These are phyloP conservation scores for Arthrobotrys iridis DNA, from an alignment of 2,329 filamentous ascomycete species.

Conservation along the genomic window DNA sequence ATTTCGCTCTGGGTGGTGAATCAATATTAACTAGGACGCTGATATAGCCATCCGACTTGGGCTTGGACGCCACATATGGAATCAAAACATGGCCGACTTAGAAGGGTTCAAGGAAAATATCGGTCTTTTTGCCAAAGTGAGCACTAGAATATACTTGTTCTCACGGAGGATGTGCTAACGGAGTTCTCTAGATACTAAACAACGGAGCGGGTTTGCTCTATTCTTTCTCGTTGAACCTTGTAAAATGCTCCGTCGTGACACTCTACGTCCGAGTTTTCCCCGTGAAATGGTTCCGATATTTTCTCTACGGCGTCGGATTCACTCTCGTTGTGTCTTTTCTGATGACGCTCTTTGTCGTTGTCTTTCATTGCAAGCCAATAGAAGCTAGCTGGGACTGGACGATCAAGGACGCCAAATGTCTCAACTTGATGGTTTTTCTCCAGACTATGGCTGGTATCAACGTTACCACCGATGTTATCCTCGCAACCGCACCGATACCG, in stretches of 20 bases:
- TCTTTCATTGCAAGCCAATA: slow-evolving; percentile 47
- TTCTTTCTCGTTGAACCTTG: slow-evolving; percentile 43
- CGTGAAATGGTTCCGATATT: slow-evolving; percentile 40
- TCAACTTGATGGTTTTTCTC: slow-evolving; percentile 40
- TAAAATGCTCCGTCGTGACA: slow-evolving; percentile 44
- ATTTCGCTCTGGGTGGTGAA: not conserved
- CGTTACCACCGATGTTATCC: slow-evolving; percentile 41
- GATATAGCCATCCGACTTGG: slow-evolving; percentile 42
- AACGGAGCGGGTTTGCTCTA: slow-evolving; percentile 47
- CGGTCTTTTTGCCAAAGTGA: slow-evolving; percentile 33
- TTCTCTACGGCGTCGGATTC: slow-evolving; percentile 39
- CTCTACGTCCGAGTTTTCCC: slow-evolving; percentile 47
- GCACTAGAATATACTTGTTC: not conserved
- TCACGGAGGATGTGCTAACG: not conserved
- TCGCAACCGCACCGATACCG: slow-evolving; percentile 43
- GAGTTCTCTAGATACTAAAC: slow-evolving; percentile 23
- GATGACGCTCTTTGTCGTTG: slow-evolving; percentile 37
- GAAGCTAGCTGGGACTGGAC: slow-evolving; percentile 52
- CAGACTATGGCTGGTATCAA: slow-evolving; percentile 47
- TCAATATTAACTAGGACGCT: not conserved
- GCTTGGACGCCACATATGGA: slow-evolving; percentile 44
- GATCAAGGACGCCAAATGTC: slow-evolving; percentile 31
- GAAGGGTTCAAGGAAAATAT: slow-evolving; percentile 30
- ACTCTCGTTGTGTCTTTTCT: slow-evolving; percentile 36
- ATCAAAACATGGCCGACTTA: slow-evolving; percentile 30